Evolutionary conservation across 78 protist genomes (phyloP), one percentile per base, ranked within the genome.

Genomic region (Mantamonas sphyraenae): DNA sequence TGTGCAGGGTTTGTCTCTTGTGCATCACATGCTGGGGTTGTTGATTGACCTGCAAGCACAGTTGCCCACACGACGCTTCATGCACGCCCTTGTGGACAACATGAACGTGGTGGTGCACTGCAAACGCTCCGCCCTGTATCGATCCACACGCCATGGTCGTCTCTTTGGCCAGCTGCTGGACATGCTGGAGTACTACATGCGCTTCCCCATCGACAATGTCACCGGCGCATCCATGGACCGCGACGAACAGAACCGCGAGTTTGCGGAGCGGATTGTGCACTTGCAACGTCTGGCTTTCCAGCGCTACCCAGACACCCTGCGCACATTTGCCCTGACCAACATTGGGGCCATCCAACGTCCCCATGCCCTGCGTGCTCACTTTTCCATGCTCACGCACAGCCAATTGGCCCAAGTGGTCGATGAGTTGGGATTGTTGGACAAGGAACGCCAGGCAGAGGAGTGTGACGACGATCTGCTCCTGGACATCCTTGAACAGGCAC

Each of bases 1-100:
- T 47, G 53, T 19, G 12, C 12, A 47, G 53, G 28, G 16, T 12
- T 47, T 47, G 53, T 47, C 16, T 47, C 12, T 47, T 47, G 53
- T 47, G 12, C 12, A 47, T 47, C 16, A 19, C 16, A 47, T 19
- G 16, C 47, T 82, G 26, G 88, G 79, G 47, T 12, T 86, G 34
- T 26, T 94, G 65, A 72, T 79, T 17, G 93, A 88, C 58, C 68
- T 93, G 42, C 68, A 82, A 39, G 65, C 86, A 20, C 94, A 82
- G 71, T 61, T 90, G 40, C 90, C 96, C 31, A 94, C 97, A 4
- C 85, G 99, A 30, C 79, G 93, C 47, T 87, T 84, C 70, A 37
- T 83, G 56, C 74, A 17, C 26, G 74, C 88, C 3, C 22, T 80
- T 14, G 55, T 92, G 30, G 82, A 82, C 53, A 85, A 86, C 64